Conservation (phyloP, 495 filamentous ascomycete species). For the Penicillium steckii region DNA sequence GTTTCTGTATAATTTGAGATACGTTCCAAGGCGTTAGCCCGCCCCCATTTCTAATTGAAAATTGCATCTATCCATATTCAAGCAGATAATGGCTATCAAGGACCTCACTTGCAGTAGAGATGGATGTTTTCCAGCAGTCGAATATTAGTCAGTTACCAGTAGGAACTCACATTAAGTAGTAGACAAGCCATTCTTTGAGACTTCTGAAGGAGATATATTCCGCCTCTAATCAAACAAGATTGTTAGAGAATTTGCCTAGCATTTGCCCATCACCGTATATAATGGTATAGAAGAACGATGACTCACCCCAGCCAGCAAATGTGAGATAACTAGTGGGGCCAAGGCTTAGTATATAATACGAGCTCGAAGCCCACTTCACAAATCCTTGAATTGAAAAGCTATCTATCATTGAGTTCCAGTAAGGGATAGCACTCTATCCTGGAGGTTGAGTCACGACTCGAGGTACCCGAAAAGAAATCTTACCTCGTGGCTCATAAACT, state of each 20-base stretch:
- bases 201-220: no score
- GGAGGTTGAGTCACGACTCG: background rate
- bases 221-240: no score
- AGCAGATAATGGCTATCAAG: no score
- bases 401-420: background rate
- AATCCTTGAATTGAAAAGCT: no score
- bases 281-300: background rate
- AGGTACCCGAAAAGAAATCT: background rate
- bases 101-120: no score
- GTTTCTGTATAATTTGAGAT: background rate
- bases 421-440: background rate
- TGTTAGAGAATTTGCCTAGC: no score
- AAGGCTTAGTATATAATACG: no score
- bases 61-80: background rate
- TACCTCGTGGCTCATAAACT: background rate
- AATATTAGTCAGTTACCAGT: no score
- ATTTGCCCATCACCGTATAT: no score
- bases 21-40: background rate
- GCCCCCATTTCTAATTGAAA: background rate
- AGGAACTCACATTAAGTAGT: no score
- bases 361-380: background rate
- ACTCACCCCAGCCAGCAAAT: background rate
- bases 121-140: no score
- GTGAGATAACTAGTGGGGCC: background rate
- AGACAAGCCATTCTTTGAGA: no score